A percentile compares a stretch with the other conserved stretches of the same genome.
These are phyloP conservation scores for Delphinella strobiligena DNA, from an alignment of 2,329 filamentous ascomycete genomes.

Conservation along the genomic window DNA sequence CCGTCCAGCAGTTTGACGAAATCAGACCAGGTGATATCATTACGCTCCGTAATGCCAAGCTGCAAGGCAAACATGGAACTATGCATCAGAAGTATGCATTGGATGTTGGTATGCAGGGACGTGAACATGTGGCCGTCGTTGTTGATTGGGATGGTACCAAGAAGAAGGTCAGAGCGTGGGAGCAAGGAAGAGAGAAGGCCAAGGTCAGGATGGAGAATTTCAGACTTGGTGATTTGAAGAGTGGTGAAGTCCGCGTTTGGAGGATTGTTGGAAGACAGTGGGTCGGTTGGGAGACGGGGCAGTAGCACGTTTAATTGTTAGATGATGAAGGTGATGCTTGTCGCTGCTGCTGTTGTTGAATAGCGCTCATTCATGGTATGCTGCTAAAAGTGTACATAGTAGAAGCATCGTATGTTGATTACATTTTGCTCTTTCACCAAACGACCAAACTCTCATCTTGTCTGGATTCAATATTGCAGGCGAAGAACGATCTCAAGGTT, in stretches of 20 bases:
- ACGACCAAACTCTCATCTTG: no score
- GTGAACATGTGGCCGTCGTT: conserved; percentile 76
- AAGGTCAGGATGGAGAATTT: conserved; percentile 93
- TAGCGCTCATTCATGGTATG: no score
- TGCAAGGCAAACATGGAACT: conserved; percentile 87
- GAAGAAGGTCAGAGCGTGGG: conserved; percentile 93
- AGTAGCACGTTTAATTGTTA: no score
- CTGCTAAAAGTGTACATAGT: no score
- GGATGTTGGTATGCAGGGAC: conserved; percentile 61
- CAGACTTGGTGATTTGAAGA: conserved; percentile 80
- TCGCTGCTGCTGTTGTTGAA: no score
- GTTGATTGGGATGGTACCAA: conserved; percentile 97
- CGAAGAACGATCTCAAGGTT: no score
- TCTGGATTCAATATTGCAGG: no score
- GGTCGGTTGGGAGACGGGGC: conserved; percentile 64
- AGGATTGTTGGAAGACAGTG: conserved; percentile 83
- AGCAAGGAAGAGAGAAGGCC: conserved; percentile 85
- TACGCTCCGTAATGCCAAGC: conserved; percentile 81
- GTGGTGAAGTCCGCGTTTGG: conserved; percentile 96
- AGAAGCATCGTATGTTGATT: no score
- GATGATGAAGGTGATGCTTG: no score
- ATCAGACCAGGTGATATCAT: conserved; percentile 90
- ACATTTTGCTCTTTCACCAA: no score
- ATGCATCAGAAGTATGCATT: conserved; percentile 89
- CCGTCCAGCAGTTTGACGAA: conserved; percentile 79